Evolutionary conservation across 176 grass and related monocot genomes (phyloP), one percentile per base, ranked within the genome.

Genomic region (Chrysopogon serrulatus): DNA sequence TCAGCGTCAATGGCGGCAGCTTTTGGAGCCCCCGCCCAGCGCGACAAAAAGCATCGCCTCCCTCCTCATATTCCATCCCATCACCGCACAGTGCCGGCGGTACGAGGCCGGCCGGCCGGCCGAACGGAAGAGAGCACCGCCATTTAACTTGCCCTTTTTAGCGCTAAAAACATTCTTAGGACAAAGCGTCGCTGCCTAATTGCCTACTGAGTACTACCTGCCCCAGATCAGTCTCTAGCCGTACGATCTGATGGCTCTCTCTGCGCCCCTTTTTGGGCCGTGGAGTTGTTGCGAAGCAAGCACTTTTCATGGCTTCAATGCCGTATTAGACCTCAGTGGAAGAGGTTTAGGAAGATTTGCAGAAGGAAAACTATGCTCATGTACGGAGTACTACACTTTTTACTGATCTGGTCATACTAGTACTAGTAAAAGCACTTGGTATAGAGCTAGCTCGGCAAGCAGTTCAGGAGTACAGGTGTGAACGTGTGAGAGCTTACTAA

Each of bases 1-100:
- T 83, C 88, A 61, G 84, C 82, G 84, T 79, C 84, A 79, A 86
- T 90, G 88, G 83, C 67, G 74, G 67, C 73, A 68, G 74, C 88
- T 90, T 90, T 90, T 74, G 63, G 35, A 7, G 67, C 21, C 62
- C 28, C 33, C 24, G 15, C 60, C 73, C 77, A 65, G 88, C 88
- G 61, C 79, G 88, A 90, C 88, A 83, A 83, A 90, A 90, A 21
- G 83, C 84, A 83, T 61, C 84, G 49, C 65, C 27, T 2, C 24
- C 68, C 31, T 30, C 64, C 51, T 81, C 79, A 66, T 82, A 86
- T 79, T 86, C 83, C 88, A 16, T 86, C 83, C 57, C 83, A 77
- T 90, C 84, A 56, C 36, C 36, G 1, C 62, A 79, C 84, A 78
- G 79, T 78, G 18, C 18, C 49, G 40, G 26, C n/a, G 78, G 78